Percentiles rank a stretch among this genome's conserved stretches.
These are phyloP conservation scores for Rosa persica DNA, from an alignment of 306 rosid genomes.

Conservation along the genomic window DNA sequence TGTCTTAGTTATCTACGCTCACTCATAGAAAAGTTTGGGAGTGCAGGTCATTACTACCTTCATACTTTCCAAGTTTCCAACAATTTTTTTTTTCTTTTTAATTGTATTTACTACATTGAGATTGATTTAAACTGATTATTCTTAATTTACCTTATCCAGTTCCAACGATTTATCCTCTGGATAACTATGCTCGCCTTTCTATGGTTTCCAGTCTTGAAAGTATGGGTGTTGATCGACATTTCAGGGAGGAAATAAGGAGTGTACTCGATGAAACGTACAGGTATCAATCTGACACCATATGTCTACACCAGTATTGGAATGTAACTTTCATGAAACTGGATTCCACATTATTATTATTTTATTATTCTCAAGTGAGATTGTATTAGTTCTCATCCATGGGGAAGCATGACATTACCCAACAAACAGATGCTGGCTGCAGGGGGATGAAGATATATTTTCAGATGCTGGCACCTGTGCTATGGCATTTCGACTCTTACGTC, in stretches of 20 bases:
- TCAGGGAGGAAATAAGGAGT: conserved; percentile 58
- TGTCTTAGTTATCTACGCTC: conserved; percentile 62
- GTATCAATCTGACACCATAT: conserved; percentile 35
- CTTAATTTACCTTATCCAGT: conserved; percentile 37
- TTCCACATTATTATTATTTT: background rate
- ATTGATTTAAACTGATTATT: conserved; percentile 16
- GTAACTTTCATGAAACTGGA: background rate
- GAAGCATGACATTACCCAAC: conserved; percentile 11
- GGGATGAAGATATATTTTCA: conserved; percentile 61
- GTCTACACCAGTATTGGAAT: conserved; percentile 21
- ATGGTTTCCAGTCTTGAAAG: conserved; percentile 75
- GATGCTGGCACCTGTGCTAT: conserved; percentile 71
- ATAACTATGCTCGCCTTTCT: conserved; percentile 57
- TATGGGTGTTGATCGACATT: conserved; percentile 69
- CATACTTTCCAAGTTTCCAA: conserved; percentile 1
- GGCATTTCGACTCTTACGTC: conserved; percentile 71
- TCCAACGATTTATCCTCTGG: conserved; percentile 75
- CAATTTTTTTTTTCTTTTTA: background rate
- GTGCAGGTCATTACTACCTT: conserved; percentile 51
- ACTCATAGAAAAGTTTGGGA: conserved; percentile 55
- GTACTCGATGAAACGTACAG: conserved; percentile 76
- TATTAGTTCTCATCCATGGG: conserved; percentile 8
- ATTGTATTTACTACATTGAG: conserved; percentile 8
- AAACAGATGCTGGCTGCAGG: conserved; percentile 63
- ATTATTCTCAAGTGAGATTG: conserved; percentile 4